phyloP scores from a whole-genome alignment of 345 rosid genomes.

The Kernera saxatilis region DNA sequence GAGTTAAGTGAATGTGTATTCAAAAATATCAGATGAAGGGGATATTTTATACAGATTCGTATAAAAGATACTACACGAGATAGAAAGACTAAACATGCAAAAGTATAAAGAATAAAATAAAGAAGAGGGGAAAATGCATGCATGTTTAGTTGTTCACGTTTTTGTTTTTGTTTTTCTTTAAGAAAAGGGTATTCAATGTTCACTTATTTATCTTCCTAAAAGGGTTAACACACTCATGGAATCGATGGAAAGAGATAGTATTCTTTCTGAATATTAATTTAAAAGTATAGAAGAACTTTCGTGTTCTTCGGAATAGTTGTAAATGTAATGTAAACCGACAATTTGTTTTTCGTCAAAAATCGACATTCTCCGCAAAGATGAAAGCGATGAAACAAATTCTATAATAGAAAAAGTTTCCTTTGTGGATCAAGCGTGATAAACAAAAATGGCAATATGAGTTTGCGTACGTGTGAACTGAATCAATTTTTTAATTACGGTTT shows the following conservation, averaged over 20 bases:
- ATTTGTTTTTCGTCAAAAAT: not conserved
- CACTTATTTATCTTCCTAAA: not conserved
- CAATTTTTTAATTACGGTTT: not conserved
- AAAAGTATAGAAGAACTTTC: not conserved
- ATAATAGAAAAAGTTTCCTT: not conserved
- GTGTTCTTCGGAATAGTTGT: not conserved
- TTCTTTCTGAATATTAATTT: not conserved
- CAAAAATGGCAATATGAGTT: not conserved
- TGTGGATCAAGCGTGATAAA: not conserved
- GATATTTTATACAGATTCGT: not conserved
- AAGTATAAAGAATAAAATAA: not conserved
- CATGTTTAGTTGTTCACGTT: constrained; percentile 12
- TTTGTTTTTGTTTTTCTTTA: too few species aligned
- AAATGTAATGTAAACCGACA: constrained; percentile 3
- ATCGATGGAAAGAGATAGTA: not conserved
- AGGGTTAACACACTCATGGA: not conserved
- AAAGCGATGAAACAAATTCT: not conserved
- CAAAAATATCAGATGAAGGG: not conserved
- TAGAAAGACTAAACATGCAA: constrained; percentile 17
- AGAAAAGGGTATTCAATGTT: too few species aligned
- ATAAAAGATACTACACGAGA: not conserved
- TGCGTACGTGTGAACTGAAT: constrained; percentile 20
- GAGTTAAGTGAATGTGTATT: constrained; percentile 5
- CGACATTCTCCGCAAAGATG: not conserved
- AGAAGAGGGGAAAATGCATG: constrained; percentile 15